Evolutionary conservation across 805 yeast species (phyloP).

Genomic region (Metschnikowia colocasiae): DNA sequence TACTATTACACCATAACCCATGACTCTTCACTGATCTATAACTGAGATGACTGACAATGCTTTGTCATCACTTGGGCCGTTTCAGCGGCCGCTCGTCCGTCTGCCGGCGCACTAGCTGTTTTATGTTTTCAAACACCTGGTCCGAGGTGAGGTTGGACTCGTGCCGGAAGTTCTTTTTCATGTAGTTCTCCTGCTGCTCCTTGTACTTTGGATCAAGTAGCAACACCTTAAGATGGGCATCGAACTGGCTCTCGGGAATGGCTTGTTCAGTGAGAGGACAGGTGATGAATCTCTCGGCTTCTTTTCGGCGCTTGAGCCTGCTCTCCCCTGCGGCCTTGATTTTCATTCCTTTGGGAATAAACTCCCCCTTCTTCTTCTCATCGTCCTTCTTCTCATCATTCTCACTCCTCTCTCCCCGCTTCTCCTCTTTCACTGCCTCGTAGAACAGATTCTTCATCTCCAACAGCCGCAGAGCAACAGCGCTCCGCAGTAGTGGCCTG

Average conservation of each 20-base stretch:
- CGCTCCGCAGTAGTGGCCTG: conserved; percentile 53
- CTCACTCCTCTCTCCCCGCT: not conserved
- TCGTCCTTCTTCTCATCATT: not conserved
- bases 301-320: conserved; percentile 36
- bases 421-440: conserved; percentile 10
- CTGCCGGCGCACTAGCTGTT: conserved; percentile 35
- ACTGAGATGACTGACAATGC: not conserved
- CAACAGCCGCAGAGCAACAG: conserved; percentile 59
- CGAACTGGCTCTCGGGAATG: conserved; percentile 68
- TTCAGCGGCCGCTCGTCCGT: not conserved
- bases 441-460: conserved; percentile 44
- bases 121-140: conserved; percentile 62
- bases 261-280: conserved; percentile 79
- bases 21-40: no score
- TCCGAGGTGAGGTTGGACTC: conserved; percentile 49
- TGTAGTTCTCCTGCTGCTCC: conserved; percentile 61
- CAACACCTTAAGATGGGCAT: conserved; percentile 63
- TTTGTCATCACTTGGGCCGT: not conserved
- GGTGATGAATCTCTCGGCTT: conserved; percentile 36
- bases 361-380: not conserved
- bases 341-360: conserved; percentile 50
- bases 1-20: no score
- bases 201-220: conserved; percentile 76
- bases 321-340: conserved; percentile 71
- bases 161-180: conserved; percentile 49